phyloP scores from a whole-genome alignment of 208 protist genomes.

The Angomonas deanei region DNA sequence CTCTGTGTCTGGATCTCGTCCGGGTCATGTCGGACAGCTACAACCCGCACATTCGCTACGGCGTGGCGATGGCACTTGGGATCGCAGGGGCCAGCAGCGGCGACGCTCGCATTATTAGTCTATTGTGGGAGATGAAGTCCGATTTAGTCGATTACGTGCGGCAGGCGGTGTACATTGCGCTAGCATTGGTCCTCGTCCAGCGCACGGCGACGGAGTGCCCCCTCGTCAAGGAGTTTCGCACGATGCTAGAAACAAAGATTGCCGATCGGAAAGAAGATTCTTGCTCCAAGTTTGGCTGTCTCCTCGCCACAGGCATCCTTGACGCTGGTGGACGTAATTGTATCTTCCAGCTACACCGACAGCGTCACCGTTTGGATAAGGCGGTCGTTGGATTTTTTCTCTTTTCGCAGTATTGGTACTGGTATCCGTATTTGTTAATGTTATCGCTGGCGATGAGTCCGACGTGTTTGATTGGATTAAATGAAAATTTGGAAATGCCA shows the following conservation, averaged over 20 bases:
- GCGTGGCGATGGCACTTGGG: slow-evolving; percentile 96
- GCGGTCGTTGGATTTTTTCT: slow-evolving; percentile 96
- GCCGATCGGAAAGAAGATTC: slow-evolving; percentile 93
- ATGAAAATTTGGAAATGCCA: slow-evolving; percentile 95
- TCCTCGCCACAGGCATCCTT: slow-evolving; percentile 96
- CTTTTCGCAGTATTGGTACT: slow-evolving; percentile 99
- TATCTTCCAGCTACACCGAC: slow-evolving; percentile 93
- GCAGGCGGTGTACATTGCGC: slow-evolving; percentile 95
- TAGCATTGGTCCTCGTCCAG: slow-evolving; percentile 97
- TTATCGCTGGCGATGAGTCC: slow-evolving; percentile 95
- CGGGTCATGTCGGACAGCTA: slow-evolving; percentile 93
- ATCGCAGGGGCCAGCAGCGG: slow-evolving; percentile 97
- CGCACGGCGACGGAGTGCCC: slow-evolving; percentile 82
- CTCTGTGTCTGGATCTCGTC: slow-evolving; percentile 84
- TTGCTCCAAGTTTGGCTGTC: slow-evolving; percentile 97
- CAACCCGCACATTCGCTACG: slow-evolving; percentile 98
- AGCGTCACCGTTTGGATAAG: slow-evolving; percentile 93
- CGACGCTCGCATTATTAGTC: slow-evolving; percentile 85
- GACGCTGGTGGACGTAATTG: slow-evolving; percentile 97
- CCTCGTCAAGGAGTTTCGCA: slow-evolving; percentile 85
- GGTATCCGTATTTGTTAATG: slow-evolving; percentile 98
- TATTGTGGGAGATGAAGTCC: slow-evolving; percentile 93
- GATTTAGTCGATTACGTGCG: slow-evolving; percentile 97
- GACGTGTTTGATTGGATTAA: slow-evolving; percentile 97
- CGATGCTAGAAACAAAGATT: slow-evolving; percentile 64